Percentiles rank a stretch among this genome's conserved stretches.
Evolutionary conservation across 2,329 filamentous ascomycete genomes (phyloP).

Genomic region (Alternaria novae-zelandiae): DNA sequence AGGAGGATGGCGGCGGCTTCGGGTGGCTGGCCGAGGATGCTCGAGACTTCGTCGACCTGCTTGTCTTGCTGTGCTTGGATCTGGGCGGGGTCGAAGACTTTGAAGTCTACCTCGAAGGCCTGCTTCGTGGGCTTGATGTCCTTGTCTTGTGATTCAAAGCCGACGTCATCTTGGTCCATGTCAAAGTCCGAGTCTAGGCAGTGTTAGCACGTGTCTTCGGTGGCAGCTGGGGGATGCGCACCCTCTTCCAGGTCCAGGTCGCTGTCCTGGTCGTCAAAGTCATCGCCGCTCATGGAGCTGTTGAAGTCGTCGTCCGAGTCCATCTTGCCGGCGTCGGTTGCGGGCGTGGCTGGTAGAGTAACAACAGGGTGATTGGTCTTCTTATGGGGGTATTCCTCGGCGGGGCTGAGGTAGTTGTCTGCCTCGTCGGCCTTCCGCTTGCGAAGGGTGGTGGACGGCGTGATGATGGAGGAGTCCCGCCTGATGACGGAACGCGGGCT

Average conservation of each 20-base stretch:
- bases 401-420: conserved; percentile 32
- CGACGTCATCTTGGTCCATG: conserved; percentile 65
- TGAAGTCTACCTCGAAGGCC: conserved; percentile 83
- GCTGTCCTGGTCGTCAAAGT: conserved; percentile 77
- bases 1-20: conserved; percentile 91
- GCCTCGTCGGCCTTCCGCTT: conserved; percentile 51
- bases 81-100: conserved; percentile 77
- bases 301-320: conserved; percentile 96
- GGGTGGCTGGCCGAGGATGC: conserved; percentile 85
- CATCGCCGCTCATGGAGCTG: conserved; percentile 80
- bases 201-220: conserved; percentile 22
- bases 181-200: conserved; percentile 57
- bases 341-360: conserved; percentile 42
- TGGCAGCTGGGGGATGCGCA: conserved; percentile 26
- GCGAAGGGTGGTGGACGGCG: conserved; percentile 42
- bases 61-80: conserved; percentile 85
- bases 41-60: conserved; percentile 87
- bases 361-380: conserved; percentile 23
- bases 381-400: conserved; percentile 42
- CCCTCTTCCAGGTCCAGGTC: conserved; percentile 62
- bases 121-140: conserved; percentile 76
- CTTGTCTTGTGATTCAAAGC: conserved; percentile 69
- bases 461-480: conserved; percentile 47
- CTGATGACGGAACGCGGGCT: conserved; percentile 49
- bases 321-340: conserved; percentile 65